Evolutionary conservation across 1,139 yeast species (phyloP).

Genomic region (Geotrichum reessii): DNA sequence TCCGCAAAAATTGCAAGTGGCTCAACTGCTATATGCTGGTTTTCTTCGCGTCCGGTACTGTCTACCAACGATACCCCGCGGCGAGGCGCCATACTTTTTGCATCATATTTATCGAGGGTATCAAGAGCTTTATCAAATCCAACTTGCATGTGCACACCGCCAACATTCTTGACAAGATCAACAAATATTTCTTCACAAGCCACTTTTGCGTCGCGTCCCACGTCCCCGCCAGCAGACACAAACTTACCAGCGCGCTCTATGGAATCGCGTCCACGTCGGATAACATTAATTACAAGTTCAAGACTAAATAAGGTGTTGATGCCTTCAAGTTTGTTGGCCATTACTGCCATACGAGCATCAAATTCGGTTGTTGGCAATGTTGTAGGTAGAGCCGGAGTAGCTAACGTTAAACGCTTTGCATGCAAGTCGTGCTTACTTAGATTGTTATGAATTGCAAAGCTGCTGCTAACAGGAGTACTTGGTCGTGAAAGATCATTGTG

Average conservation of each 20-base stretch:
- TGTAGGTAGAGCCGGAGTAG: not conserved
- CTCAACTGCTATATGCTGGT: constrained; percentile 45
- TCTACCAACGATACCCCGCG: constrained; percentile 22
- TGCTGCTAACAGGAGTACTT: not conserved
- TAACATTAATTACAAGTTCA: constrained; percentile 40
- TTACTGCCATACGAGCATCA: constrained; percentile 43
- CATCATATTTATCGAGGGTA: constrained; percentile 66
- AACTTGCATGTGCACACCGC: constrained; percentile 63
- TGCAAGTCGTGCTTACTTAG: not conserved
- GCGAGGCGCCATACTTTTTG: constrained; percentile 44
- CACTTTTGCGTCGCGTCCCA: constrained; percentile 32
- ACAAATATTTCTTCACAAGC: constrained; percentile 58
- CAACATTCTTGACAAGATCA: constrained; percentile 57
- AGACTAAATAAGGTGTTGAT: constrained; percentile 41
- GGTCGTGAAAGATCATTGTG: constrained; percentile 3
- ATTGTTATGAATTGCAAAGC: not conserved
- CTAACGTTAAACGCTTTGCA: not conserved
- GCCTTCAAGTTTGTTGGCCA: constrained; percentile 39
- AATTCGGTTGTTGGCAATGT: constrained; percentile 39
- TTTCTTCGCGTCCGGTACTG: constrained; percentile 20
- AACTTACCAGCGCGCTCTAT: constrained; percentile 37
- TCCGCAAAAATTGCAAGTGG: constrained; percentile 87
- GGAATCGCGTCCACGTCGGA: constrained; percentile 37
- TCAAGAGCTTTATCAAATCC: constrained; percentile 80
- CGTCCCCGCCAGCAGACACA: constrained; percentile 29